A percentile compares a stretch with the other conserved stretches of the same genome.
Conservation (phyloP, 1,139 yeast species). For the Eremothecium sinecaudum region DNA sequence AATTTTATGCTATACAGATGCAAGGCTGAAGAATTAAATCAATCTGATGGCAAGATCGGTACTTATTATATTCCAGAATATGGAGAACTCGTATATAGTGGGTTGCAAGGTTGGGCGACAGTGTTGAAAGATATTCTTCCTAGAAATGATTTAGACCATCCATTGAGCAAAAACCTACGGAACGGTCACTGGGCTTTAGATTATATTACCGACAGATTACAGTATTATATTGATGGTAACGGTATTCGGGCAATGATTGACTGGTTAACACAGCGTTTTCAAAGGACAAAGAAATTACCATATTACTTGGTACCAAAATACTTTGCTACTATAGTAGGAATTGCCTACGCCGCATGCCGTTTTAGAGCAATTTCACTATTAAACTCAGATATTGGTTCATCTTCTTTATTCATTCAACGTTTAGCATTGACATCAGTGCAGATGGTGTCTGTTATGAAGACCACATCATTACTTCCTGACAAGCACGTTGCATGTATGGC, state of each 20-base stretch:
- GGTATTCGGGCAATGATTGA: slow-evolving; percentile 45
- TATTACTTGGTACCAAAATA: slow-evolving; percentile 77
- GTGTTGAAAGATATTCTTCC: slow-evolving; percentile 54
- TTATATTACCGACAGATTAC: slow-evolving; percentile 54
- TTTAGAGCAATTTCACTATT: slow-evolving; percentile 53
- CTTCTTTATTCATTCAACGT: slow-evolving; percentile 69
- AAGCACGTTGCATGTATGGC: slow-evolving; percentile 68
- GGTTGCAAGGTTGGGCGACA: slow-evolving; percentile 86
- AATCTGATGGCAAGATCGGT: slow-evolving; percentile 62
- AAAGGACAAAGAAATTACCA: slow-evolving; percentile 60
- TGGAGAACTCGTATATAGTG: slow-evolving; percentile 76
- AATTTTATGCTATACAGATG: slow-evolving; percentile 69
- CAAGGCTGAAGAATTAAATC: slow-evolving; percentile 82
- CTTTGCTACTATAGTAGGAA: slow-evolving; percentile 69
- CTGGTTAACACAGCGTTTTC: slow-evolving; percentile 64
- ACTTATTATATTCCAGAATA: slow-evolving; percentile 62
- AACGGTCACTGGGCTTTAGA: slow-evolving; percentile 87
- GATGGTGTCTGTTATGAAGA: slow-evolving; percentile 68
- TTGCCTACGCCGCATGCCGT: slow-evolving; percentile 75
- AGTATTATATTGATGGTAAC: slow-evolving; percentile 42
- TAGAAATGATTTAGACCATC: slow-evolving; percentile 72
- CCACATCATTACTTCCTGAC: slow-evolving; percentile 66
- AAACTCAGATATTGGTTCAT: slow-evolving; percentile 43
- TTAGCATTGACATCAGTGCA: slow-evolving; percentile 78
- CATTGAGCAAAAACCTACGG: slow-evolving; percentile 71